These are phyloP conservation scores for Podila verticillata DNA, from an alignment of 192 early-diverging fungal species.

Conservation along the genomic window DNA sequence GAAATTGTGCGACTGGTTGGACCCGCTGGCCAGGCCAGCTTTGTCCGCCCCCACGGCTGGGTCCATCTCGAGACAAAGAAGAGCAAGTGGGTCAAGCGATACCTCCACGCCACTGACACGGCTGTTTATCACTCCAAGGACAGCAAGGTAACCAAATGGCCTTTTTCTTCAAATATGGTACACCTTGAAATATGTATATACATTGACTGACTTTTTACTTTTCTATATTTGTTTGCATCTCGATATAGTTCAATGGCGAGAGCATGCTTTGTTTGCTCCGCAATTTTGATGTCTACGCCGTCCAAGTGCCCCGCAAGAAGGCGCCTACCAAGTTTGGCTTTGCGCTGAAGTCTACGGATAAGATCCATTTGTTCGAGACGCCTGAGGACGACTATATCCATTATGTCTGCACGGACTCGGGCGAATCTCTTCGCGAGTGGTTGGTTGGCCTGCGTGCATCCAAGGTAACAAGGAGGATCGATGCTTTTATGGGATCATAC, in stretches of 20 bases:
- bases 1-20: constrained; percentile 54
- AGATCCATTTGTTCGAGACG: constrained; percentile 82
- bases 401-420: constrained; percentile 72
- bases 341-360: constrained; percentile 84
- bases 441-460: constrained; percentile 71
- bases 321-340: constrained; percentile 85
- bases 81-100: constrained; percentile 86
- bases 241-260: constrained; percentile 45
- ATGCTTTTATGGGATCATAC: not conserved
- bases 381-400: constrained; percentile 84
- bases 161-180: too few species aligned
- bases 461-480: constrained; percentile 63
- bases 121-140: constrained; percentile 76
- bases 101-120: constrained; percentile 73
- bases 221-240: not conserved
- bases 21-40: constrained; percentile 33
- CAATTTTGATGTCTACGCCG: constrained; percentile 88
- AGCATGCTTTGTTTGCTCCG: constrained; percentile 64
- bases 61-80: constrained; percentile 82
- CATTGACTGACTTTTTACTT: constrained; percentile 8
- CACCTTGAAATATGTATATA: constrained; percentile 1
- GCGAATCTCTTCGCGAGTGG: constrained; percentile 79
- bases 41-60: constrained; percentile 61
- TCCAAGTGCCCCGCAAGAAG: constrained; percentile 70
- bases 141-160: constrained; percentile 55